A percentile compares a stretch with the other conserved stretches of the same genome.
These are phyloP conservation scores for Cryptococcus floricola DNA, from an alignment of 1,284 basidiomycete species.

Conservation along the genomic window DNA sequence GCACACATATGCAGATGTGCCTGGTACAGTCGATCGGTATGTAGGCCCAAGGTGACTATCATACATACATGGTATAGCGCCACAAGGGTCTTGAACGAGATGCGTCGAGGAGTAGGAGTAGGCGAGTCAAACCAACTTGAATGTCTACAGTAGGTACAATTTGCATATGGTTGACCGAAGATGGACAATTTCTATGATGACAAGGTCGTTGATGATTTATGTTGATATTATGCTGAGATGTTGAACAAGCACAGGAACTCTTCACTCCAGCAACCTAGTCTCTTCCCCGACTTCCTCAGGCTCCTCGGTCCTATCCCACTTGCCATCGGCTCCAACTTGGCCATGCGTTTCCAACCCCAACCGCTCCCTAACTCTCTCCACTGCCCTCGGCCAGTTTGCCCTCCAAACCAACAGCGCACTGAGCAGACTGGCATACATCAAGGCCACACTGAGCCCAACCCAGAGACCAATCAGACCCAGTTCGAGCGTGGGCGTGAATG, in stretches of 20 bases:
- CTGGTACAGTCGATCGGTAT: no score
- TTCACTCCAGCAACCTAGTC: background rate
- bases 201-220: background rate
- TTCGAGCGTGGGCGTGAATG: conserved; percentile 41
- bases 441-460: conserved; percentile 51
- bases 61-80: no score
- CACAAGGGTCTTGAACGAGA: no score
- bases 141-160: no score
- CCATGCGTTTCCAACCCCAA: conserved; percentile 37
- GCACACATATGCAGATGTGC: no score
- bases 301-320: conserved; percentile 15
- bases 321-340: conserved; percentile 36
- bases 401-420: conserved; percentile 46
- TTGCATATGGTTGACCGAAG: no score
- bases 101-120: no score
- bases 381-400: conserved; percentile 50
- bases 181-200: background rate
- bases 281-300: conserved; percentile 1
- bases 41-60: no score
- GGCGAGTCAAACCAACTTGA: no score
- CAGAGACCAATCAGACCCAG: conserved; percentile 51
- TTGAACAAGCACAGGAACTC: background rate
- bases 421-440: conserved; percentile 46
- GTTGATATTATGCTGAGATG: background rate
- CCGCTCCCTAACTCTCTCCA: conserved; percentile 45